Base-by-base conservation (phyloP, 495 filamentous ascomycete species). In the Antarctomyces pellizariae region DNA sequence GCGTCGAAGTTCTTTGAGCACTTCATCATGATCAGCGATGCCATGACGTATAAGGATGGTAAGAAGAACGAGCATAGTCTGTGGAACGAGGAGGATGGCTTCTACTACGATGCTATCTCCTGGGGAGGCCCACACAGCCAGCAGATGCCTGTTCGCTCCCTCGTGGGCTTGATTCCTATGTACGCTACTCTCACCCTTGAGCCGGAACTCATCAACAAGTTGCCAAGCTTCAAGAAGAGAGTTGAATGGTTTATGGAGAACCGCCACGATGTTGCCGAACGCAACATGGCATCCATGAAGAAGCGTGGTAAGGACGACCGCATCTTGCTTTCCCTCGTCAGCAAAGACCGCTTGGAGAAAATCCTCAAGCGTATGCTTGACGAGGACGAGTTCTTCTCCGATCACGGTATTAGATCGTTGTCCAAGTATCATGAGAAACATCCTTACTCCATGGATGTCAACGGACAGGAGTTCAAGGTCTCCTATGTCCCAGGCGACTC, bases 1-100 rank as follows among this genome's bases (percentile, higher is more conserved):
- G 84, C 84, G 1, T 84, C 77, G 25, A 95, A 95, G 46, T 95
- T 93, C 59, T 95, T 95, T 41, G 84, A 95, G 48, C 84, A 95
- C 44, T 95, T 95, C 49, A 72, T 95, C 36, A 70, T 92, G 39
- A 95, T 93, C 44, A 86, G 76, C 45, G 84, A 95, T 56, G 84
- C 84, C 16, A 92, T 95, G 84, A 90, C 83, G 3, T 91, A 74
- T 50, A 67, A 75, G 11, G 59, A 63, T 29, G 79, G 73, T 4
- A 67, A 64, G 22, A 71, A 78, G 44, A 52, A 62, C 12, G 73
- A 79, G 32, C 64, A 75, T 33, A 89, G 80, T 13, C 54, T 95
- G 2, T 95, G 84, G 84, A 92, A 90, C 36, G 80, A 92, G 8
- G 59, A 86, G 31, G 84, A 95, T 37, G 74, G 74, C 37, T 95